Percentiles rank a stretch among this genome's conserved stretches.
phyloP scores from a whole-genome alignment of 1,284 basidiomycete species.

The Ganoderma boninense region DNA sequence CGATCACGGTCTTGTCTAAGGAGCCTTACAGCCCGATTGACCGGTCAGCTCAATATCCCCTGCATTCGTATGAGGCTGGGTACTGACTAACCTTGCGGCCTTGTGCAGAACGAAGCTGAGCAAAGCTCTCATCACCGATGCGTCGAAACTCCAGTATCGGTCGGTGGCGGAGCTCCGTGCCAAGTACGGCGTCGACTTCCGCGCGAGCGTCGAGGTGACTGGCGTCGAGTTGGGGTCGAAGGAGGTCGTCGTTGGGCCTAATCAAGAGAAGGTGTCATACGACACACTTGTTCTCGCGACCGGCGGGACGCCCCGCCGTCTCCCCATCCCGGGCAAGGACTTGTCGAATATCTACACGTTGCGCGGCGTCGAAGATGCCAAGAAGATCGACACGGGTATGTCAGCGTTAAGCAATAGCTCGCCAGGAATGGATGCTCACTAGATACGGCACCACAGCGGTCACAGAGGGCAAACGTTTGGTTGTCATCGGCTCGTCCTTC shows the following conservation, averaged over 20 bases:
- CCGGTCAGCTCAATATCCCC: conserved; percentile 53
- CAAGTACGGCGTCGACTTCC: conserved; percentile 82
- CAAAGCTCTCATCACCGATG: conserved; percentile 85
- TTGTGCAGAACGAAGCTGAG: conserved; percentile 82
- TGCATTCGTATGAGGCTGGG: neutral
- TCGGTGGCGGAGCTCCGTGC: conserved; percentile 80
- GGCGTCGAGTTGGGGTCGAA: conserved; percentile 70
- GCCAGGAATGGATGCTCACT: conserved; percentile 11
- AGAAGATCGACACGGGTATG: conserved; percentile 78
- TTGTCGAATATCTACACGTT: conserved; percentile 85
- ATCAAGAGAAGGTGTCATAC: conserved; percentile 69
- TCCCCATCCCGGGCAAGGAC: conserved; percentile 84
- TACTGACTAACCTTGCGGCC: neutral
- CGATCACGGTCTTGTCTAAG: conserved; percentile 83
- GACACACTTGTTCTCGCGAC: conserved; percentile 80
- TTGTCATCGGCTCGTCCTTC: conserved; percentile 91
- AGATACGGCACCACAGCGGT: conserved; percentile 26
- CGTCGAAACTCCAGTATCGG: conserved; percentile 80
- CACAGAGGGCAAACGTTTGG: conserved; percentile 78
- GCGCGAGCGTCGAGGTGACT: conserved; percentile 76
- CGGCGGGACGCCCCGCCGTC: conserved; percentile 70
- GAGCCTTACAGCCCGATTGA: conserved; percentile 90
- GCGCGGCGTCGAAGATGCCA: conserved; percentile 76
- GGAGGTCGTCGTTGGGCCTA: conserved; percentile 65
- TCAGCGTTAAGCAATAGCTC: neutral